phyloP scores from a whole-genome alignment of 2,329 filamentous ascomycete genomes.

The Colletotrichum musae region DNA sequence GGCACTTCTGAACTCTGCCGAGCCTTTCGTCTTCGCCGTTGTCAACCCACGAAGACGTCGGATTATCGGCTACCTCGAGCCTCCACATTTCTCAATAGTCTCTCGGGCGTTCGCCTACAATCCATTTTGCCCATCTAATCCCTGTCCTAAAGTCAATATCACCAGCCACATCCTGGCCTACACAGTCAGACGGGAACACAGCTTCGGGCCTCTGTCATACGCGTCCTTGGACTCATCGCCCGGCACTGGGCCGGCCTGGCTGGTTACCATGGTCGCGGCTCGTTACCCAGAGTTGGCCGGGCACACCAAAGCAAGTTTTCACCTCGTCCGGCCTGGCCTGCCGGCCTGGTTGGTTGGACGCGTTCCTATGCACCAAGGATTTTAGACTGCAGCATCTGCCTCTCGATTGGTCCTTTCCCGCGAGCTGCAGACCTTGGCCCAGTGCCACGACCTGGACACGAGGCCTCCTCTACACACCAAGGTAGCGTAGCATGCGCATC shows the following conservation, averaged over 20 bases:
- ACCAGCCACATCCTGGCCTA: conserved; percentile 4
- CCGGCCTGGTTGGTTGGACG: conserved; percentile 38
- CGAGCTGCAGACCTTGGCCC: conserved; percentile 19
- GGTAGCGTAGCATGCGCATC: background rate
- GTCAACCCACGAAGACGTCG: background rate
- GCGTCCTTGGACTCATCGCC: conserved; percentile 9
- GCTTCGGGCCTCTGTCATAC: background rate
- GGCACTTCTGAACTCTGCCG: conserved; percentile 27
- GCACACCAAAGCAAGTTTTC: conserved; percentile 39
- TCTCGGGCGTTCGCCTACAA: background rate
- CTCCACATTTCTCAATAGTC: background rate
- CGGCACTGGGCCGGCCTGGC: background rate
- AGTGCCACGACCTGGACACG: conserved; percentile 39
- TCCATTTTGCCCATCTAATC: conserved; percentile 1
- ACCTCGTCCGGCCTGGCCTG: conserved; percentile 2
- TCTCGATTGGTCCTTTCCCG: conserved; percentile 26
- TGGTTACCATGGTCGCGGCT: conserved; percentile 16
- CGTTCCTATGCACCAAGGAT: conserved; percentile 37
- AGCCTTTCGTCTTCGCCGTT: background rate
- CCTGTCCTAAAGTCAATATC: background rate
- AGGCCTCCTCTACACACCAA: conserved; percentile 16
- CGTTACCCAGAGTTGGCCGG: conserved; percentile 1
- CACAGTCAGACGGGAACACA: background rate
- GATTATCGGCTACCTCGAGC: background rate
- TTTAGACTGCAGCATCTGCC: conserved; percentile 21